Evolutionary conservation across 352 stramenopile genomes (phyloP), one percentile per base, ranked within the genome.

Genomic region (Phytophthora hybrid): DNA sequence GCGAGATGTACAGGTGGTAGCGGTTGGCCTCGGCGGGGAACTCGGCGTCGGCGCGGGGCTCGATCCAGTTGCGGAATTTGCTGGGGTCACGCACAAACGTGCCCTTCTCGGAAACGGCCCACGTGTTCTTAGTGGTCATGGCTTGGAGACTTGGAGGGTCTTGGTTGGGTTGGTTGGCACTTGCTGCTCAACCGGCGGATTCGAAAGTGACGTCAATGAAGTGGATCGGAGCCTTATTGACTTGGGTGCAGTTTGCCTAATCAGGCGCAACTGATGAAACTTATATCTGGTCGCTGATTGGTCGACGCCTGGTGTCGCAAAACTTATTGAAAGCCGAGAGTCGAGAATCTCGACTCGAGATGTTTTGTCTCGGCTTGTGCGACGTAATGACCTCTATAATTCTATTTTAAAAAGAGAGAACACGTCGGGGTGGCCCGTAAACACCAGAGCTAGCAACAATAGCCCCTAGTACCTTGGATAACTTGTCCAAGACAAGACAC

Each of bases 1-100:
- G 86, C 60, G 95, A 98, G 37, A 99, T 92, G 85, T 99, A 99
- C 29, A 99, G 81, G 81, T 99, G 97, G 83, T 99, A 95, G 37
- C 88, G 86, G 51, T 70, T 56, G 46, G 73, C 78, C 69, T 92
- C 78, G 18, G 88, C 83, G 1, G 88, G 83, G 73, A 93, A 94
- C 67, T 87, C 76, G 51, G 85, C 85, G 76, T 89, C 83, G 19
- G 81, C 58, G 53, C 71, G 63, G 23, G 83, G 56, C 65, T 93
- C 78, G 74, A 94, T 92, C 84, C 86, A 93, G 78, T 93, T 89
- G 81, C 84, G 88, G 78, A 94, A 94, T 70, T 88, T 88, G 70
- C 83, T 93, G 4, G 82, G 34, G 68, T 93, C 86, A 51, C 88
- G 88, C 77, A 91, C 71, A 66, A 95, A 95, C 39, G 77, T 72